These are phyloP conservation scores for Wickerhamiella musiphila DNA, from an alignment of 805 yeast species.

Conservation along the genomic window DNA sequence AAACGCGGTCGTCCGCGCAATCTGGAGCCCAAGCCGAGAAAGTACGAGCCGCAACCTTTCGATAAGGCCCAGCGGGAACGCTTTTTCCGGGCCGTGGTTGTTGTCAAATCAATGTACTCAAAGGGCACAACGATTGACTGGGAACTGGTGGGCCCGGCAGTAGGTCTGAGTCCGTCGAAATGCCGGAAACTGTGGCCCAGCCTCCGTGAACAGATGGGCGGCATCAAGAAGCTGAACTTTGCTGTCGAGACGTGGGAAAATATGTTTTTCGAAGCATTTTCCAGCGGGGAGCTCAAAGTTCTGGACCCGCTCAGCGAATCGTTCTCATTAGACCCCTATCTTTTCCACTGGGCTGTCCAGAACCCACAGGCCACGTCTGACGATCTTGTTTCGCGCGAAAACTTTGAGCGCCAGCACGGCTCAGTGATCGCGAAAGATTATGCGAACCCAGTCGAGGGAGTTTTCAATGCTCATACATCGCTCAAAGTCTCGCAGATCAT, in stretches of 20 bases:
- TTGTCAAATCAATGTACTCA: conserved; percentile 34
- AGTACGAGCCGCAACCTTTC: neutral
- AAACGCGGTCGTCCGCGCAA: neutral
- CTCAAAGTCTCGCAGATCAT: conserved; percentile 47
- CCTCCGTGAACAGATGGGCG: conserved; percentile 42
- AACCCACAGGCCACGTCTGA: conserved; percentile 27
- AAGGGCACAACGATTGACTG: conserved; percentile 40
- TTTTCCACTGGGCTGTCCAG: conserved; percentile 51
- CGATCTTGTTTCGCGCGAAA: conserved; percentile 18
- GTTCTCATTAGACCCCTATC: conserved; percentile 33
- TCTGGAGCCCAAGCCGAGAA: neutral
- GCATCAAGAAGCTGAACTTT: conserved; percentile 37
- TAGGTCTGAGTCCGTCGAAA: conserved; percentile 28
- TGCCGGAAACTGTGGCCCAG: conserved; percentile 55
- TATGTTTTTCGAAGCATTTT: conserved; percentile 40
- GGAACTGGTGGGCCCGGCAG: conserved; percentile 35
- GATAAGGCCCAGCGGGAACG: conserved; percentile 19
- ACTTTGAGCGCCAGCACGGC: conserved; percentile 31
- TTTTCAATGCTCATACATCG: conserved; percentile 44
- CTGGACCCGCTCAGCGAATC: conserved; percentile 26
- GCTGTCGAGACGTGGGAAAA: conserved; percentile 47
- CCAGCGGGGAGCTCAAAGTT: conserved; percentile 27
- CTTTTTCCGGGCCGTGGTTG: conserved; percentile 47
- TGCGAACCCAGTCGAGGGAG: conserved; percentile 22
- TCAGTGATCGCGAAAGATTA: conserved; percentile 23